These are phyloP conservation scores for Buddleja alternifolia DNA, from an alignment of 257 asterid genomes.

Conservation along the genomic window DNA sequence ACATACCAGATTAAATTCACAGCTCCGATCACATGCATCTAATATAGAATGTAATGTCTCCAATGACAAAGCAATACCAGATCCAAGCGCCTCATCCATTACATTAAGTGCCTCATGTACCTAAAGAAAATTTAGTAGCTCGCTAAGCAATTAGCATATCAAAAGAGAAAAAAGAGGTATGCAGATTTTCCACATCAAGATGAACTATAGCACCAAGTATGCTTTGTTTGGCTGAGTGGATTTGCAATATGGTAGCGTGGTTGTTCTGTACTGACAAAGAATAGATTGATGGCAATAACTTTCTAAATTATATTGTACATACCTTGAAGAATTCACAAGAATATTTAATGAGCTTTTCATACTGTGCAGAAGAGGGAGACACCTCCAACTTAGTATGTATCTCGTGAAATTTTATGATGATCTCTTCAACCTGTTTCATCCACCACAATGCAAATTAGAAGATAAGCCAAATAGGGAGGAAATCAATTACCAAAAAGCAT, in stretches of 20 bases:
- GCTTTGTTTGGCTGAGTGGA: slow-evolving; percentile 1
- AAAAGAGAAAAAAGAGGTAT: slow-evolving; percentile 6
- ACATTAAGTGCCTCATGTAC: slow-evolving; percentile 78
- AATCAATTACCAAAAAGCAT: slow-evolving; percentile 5
- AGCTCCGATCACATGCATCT: slow-evolving; percentile 68
- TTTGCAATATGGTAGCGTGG: too few species aligned
- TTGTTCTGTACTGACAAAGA: too few species aligned
- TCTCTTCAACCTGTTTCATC: slow-evolving; percentile 69
- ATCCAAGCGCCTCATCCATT: slow-evolving; percentile 55
- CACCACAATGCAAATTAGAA: slow-evolving; percentile 27
- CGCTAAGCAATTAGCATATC: slow-evolving; percentile 6
- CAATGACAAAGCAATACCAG: slow-evolving; percentile 52
- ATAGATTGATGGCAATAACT: slow-evolving; percentile 11
- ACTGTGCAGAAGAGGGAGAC: slow-evolving; percentile 60
- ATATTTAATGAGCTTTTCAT: slow-evolving; percentile 60
- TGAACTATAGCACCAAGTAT: slow-evolving; percentile 17
- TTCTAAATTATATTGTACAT: slow-evolving; percentile 28
- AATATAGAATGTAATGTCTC: slow-evolving; percentile 62
- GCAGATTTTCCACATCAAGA: slow-evolving; percentile 18
- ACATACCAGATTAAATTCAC: slow-evolving; percentile 81
- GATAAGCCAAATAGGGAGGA: slow-evolving; percentile 27
- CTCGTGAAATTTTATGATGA: slow-evolving; percentile 48
- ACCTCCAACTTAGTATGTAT: slow-evolving; percentile 61
- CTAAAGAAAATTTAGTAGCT: slow-evolving; percentile 41
- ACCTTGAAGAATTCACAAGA: slow-evolving; percentile 73